Percentiles rank a stretch among this genome's conserved stretches.
Conservation (phyloP, 441 rosid species). For the Gossypium trilobum region DNA sequence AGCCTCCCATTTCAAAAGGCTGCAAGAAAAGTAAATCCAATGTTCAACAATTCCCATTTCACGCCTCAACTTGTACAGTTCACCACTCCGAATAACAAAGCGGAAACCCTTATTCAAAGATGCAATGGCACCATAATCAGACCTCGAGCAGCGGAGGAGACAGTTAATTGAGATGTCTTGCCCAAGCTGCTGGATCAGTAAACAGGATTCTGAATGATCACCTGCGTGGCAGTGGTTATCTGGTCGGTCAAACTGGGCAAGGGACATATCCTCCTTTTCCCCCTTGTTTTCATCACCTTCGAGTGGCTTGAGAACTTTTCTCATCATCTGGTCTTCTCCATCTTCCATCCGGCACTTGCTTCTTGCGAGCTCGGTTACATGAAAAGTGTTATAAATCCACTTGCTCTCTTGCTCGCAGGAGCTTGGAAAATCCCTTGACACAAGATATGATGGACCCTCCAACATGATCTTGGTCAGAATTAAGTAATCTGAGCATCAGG, state of each 20-base stretch:
- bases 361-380: constrained; percentile 22
- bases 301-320: constrained; percentile 22
- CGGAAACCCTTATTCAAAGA: constrained; percentile 41
- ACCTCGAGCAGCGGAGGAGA: constrained; percentile 53
- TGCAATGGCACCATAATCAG: constrained; percentile 54
- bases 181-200: constrained; percentile 49
- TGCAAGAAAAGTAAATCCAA: constrained; percentile 72
- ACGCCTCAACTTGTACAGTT: constrained; percentile 52
- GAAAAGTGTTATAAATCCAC: constrained; percentile 34
- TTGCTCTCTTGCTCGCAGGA: constrained; percentile 36
- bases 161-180: constrained; percentile 54
- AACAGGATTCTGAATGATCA: constrained; percentile 31
- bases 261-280: constrained; percentile 9
- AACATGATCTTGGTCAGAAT: constrained; percentile 30
- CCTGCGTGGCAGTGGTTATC: constrained; percentile 8
- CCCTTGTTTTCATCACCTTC: constrained; percentile 13
- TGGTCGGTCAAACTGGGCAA: background rate
- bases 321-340: constrained; percentile 21
- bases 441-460: constrained; percentile 37
- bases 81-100: constrained; percentile 45
- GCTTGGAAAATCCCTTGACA: constrained; percentile 37
- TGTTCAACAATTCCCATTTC: constrained; percentile 48
- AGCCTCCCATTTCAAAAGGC: constrained; percentile 60
- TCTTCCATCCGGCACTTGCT: constrained; percentile 30
- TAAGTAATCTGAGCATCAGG: background rate